phyloP scores from a whole-genome alignment of 345 rosid genomes.

The Hibiscus trionum region DNA sequence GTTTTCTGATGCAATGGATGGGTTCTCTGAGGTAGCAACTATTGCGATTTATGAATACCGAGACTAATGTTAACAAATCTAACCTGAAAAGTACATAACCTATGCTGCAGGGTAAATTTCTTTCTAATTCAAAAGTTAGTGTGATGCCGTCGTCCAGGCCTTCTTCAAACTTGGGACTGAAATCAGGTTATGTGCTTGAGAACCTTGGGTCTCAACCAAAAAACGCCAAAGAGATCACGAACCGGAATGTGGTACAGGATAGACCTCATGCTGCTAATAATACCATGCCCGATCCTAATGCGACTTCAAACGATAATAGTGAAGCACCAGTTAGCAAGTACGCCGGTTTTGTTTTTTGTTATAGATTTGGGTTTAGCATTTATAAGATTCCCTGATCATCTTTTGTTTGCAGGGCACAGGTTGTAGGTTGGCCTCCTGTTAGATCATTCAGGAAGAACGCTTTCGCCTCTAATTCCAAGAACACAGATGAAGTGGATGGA shows the following conservation, averaged over 20 bases:
- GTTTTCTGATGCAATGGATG: slow-evolving; percentile 57
- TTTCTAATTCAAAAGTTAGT: slow-evolving; percentile 27
- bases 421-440: slow-evolving; percentile 81
- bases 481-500: slow-evolving; percentile 53
- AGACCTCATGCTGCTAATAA: slow-evolving; percentile 27
- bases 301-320: slow-evolving; percentile 22
- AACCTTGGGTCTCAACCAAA: slow-evolving; percentile 38
- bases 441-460: slow-evolving; percentile 61
- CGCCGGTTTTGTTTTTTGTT: background rate
- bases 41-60: background rate
- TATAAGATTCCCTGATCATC: background rate
- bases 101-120: slow-evolving; percentile 42
- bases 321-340: slow-evolving; percentile 53
- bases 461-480: slow-evolving; percentile 50
- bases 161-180: slow-evolving; percentile 38
- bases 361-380: background rate
- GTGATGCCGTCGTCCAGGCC: slow-evolving; percentile 39
- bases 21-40: slow-evolving; percentile 41
- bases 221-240: slow-evolving; percentile 31
- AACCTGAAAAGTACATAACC: slow-evolving; percentile 15
- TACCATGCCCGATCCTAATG: slow-evolving; percentile 19
- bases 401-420: slow-evolving; percentile 47
- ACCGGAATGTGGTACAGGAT: slow-evolving; percentile 30
- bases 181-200: slow-evolving; percentile 39
- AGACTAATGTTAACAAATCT: background rate